These are phyloP conservation scores for Yarrowia alimentaria DNA, from an alignment of 805 yeast genomes.

Conservation along the genomic window DNA sequence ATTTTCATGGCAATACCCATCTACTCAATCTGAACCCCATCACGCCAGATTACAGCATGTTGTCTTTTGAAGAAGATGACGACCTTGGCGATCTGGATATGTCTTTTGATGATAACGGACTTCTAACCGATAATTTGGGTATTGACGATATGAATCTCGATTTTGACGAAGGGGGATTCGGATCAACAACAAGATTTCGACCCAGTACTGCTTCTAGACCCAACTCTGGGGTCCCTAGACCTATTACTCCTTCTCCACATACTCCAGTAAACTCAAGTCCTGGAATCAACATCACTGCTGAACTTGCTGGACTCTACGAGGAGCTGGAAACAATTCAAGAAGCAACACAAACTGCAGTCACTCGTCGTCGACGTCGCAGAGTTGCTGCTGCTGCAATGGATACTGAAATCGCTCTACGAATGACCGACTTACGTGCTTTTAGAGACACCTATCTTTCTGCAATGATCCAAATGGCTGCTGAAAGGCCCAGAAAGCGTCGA, in stretches of 20 bases:
- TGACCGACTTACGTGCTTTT: too few species aligned
- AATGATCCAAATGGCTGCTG: too few species aligned
- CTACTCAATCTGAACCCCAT: not conserved
- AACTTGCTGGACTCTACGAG: not conserved
- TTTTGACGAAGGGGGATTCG: not conserved
- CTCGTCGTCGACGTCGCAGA: not conserved
- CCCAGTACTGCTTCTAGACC: not conserved
- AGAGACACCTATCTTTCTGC: too few species aligned
- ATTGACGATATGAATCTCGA: not conserved
- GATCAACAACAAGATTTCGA: too few species aligned
- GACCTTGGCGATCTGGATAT: constrained; percentile 9
- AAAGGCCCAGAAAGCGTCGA: too few species aligned
- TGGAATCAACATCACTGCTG: not conserved
- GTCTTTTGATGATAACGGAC: constrained; percentile 6
- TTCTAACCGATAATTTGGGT: constrained; percentile 7
- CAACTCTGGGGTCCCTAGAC: not conserved
- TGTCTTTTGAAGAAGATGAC: constrained; percentile 1
- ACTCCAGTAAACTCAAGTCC: constrained; percentile 4
- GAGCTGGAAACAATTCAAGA: constrained; percentile 10
- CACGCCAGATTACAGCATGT: constrained; percentile 3
- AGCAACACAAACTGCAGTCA: not conserved
- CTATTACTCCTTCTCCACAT: not conserved
- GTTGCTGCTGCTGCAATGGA: not conserved
- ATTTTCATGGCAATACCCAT: not conserved
- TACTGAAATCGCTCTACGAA: not conserved